A percentile compares a stretch with the other conserved stretches of the same genome.
These are phyloP conservation scores for Podospora pseudocomata DNA, from an alignment of 495 filamentous ascomycete genomes.

Conservation along the genomic window DNA sequence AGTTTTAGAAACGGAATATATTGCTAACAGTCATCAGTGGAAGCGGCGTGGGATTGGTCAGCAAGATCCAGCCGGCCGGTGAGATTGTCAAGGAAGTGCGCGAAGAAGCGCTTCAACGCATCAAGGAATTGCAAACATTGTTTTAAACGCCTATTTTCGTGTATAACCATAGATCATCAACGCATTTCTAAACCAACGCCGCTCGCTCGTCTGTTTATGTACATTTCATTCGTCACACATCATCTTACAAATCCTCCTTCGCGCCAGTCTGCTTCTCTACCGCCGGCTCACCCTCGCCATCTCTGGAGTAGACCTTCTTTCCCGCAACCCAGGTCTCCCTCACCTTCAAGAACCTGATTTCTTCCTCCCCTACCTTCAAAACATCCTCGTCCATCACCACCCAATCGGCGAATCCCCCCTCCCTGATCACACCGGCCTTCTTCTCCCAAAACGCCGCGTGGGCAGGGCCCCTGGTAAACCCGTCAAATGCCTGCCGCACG, in stretches of 20 bases:
- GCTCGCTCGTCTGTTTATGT: constrained; percentile 8
- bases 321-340: constrained; percentile 64
- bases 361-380: constrained; percentile 38
- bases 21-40: constrained; percentile 28
- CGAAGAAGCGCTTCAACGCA: constrained; percentile 56
- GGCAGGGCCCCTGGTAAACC: constrained; percentile 50
- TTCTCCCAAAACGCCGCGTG: constrained; percentile 50
- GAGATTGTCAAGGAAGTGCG: constrained; percentile 70
- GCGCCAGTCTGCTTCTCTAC: not conserved
- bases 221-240: not conserved
- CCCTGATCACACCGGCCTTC: constrained; percentile 49
- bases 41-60: constrained; percentile 60
- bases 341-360: constrained; percentile 47
- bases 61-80: constrained; percentile 63
- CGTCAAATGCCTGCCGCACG: constrained; percentile 50
- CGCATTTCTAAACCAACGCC: not conserved
- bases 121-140: constrained; percentile 23
- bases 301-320: constrained; percentile 38
- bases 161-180: not conserved
- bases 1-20: not conserved
- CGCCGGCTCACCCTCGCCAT: constrained; percentile 14
- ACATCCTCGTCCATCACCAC: constrained; percentile 53
- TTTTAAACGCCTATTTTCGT: not conserved
- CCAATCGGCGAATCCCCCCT: constrained; percentile 59
- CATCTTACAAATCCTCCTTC: constrained; percentile 19